These are phyloP conservation scores for Phytopythium ostracodes DNA, from an alignment of 352 stramenopile species.

Conservation along the genomic window DNA sequence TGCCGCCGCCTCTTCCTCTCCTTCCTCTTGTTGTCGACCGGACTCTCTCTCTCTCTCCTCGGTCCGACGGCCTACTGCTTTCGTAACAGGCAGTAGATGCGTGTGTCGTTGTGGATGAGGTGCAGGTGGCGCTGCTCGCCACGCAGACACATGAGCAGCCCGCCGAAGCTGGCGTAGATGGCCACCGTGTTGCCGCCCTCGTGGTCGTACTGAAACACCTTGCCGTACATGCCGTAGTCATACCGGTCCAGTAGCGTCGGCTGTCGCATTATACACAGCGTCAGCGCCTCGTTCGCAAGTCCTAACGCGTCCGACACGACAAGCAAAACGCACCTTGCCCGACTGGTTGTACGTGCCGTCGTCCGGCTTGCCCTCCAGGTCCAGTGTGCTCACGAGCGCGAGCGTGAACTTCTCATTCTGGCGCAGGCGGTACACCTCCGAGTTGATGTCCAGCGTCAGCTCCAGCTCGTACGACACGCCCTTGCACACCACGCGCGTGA, in stretches of 20 bases:
- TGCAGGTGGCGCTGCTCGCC: constrained; percentile 96
- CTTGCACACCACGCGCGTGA: constrained; percentile 95
- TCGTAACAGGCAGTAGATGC: constrained; percentile 92
- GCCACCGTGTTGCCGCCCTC: constrained; percentile 91
- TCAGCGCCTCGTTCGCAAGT: not conserved
- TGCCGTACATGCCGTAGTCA: constrained; percentile 99
- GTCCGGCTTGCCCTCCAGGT: constrained; percentile 95
- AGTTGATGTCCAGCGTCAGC: constrained; percentile 97
- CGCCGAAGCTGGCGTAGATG: constrained; percentile 96
- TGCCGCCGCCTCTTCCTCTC: not conserved
- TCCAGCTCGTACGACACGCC: constrained; percentile 98
- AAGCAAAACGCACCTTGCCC: constrained; percentile 72
- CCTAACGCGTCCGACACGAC: no score
- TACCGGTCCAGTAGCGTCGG: constrained; percentile 96
- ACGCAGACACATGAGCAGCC: constrained; percentile 96
- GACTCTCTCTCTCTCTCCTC: not conserved
- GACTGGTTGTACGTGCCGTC: constrained; percentile 93
- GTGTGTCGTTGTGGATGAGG: constrained; percentile 96
- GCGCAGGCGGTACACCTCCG: constrained; percentile 94
- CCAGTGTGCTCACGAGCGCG: constrained; percentile 94
- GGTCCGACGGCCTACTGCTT: constrained; percentile 61
- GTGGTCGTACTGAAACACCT: constrained; percentile 97
- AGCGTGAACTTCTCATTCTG: constrained; percentile 97
- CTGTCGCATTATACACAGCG: constrained; percentile 15
- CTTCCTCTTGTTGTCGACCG: not conserved